Base-by-base conservation (phyloP, 805 yeast species). In the Priceomyces melissophilus region DNA sequence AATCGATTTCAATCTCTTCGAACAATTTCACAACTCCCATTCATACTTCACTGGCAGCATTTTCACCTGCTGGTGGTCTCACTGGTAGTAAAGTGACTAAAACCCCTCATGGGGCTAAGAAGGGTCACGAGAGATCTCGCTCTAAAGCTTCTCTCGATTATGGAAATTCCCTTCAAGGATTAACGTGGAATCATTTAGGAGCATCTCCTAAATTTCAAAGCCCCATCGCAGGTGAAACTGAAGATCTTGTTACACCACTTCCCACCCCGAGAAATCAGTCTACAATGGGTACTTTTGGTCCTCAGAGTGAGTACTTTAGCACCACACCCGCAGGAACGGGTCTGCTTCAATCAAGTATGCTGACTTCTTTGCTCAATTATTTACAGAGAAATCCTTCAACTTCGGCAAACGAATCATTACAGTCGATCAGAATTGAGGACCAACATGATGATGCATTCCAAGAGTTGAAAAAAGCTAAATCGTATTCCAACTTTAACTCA, bases 401-500 rank as follows among this genome's bases (percentile, higher is more conserved):
- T n/a, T 52, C 49, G 32, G 42, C 60, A 26, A 53, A 54, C 32
- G 65, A 60, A 39, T 53, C 61, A 8, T 41, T 65, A 16, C 70
- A 65, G 20, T 51, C 66, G 2, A 57, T 65, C 33, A 53, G 54
- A 20, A 56, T 63, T 43, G 72, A 67, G 44, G 67, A 60, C 38
- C 69, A 66, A 39, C 72, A 68, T 35, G 67, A 68, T 45, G 73
- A 69, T 51, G 74, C 75, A 0, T 58, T 69, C 42, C 63, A 63
- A 45, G 70, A 67, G 41, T 52, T 69, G 42, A 55, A 58, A 34
- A 60, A 65, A 44, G 71, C 71, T 10, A 65, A 64, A 47, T 60
- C 69, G 5, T 61, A 49, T 37, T 48, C 40, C 6, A 35, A 28
- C 13, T 35, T 32, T 15, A 25, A 36, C 27, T 17, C 23, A 12